Conservation (phyloP, 768 basidiomycete species). For the Pleurotus giganteus region DNA sequence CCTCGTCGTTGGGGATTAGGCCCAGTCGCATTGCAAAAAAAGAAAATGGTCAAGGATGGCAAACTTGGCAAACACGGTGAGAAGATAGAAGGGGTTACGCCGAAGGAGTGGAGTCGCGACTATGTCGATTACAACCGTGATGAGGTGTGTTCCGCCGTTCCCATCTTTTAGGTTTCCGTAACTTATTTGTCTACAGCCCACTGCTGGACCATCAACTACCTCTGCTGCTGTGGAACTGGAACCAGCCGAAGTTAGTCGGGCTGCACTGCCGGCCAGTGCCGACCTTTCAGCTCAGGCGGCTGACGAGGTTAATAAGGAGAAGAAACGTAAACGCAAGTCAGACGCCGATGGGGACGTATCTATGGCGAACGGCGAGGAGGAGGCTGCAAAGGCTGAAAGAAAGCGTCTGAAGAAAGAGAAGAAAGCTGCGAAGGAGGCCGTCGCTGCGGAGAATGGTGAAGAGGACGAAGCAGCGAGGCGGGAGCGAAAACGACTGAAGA, state of each 20-base stretch:
- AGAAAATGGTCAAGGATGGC: constrained; percentile 98
- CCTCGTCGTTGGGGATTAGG: constrained; percentile 98
- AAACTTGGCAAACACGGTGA: constrained; percentile 95
- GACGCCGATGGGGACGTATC: constrained; percentile 49
- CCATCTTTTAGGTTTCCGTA: not conserved
- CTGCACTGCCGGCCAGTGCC: constrained; percentile 19
- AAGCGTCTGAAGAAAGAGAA: constrained; percentile 65
- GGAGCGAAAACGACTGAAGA: constrained; percentile 65
- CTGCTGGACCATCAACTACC: constrained; percentile 34
- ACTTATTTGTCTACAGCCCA: constrained; percentile 29
- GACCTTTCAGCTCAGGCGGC: constrained; percentile 14
- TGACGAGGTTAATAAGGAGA: constrained; percentile 54
- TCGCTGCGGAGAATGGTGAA: constrained; percentile 38
- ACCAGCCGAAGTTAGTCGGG: no score
- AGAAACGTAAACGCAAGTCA: constrained; percentile 84
- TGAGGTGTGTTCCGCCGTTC: constrained; percentile 24
- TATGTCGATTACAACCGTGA: constrained; percentile 92
- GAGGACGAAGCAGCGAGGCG: constrained; percentile 61
- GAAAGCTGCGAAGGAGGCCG: constrained; percentile 48
- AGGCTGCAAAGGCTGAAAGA: constrained; percentile 52
- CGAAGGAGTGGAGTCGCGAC: constrained; percentile 86
- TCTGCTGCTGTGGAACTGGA: constrained; percentile 22
- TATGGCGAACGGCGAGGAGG: constrained; percentile 30
- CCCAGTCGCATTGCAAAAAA: constrained; percentile 96
- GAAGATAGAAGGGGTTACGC: constrained; percentile 83